Conservation (phyloP, 2,329 filamentous ascomycete genomes). For the Hypoxylon sp. region DNA sequence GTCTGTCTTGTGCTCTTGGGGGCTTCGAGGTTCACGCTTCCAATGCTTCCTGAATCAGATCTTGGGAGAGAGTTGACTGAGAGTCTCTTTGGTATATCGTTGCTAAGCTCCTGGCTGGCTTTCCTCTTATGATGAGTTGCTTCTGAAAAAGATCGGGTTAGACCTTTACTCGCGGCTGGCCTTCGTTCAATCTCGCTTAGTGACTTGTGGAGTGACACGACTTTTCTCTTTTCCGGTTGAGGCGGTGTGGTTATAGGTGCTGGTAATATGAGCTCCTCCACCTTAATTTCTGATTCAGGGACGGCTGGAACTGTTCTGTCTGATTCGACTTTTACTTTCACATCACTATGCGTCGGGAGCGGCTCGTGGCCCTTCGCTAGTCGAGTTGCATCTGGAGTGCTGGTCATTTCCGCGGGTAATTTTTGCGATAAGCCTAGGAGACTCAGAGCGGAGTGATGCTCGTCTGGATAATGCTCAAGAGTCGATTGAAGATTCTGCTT, state of each 20-base stretch:
- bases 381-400: conserved; percentile 13
- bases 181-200: conserved; percentile 35
- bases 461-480: conserved; percentile 51
- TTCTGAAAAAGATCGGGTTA: conserved; percentile 43
- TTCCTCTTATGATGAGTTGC: conserved; percentile 41
- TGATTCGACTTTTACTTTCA: neutral
- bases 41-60: conserved; percentile 19
- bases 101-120: conserved; percentile 34
- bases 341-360: neutral
- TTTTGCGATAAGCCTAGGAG: conserved; percentile 31
- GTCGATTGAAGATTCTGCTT: conserved; percentile 51
- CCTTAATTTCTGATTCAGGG: neutral
- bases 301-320: neutral
- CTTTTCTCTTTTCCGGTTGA: neutral
- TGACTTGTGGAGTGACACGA: conserved; percentile 36
- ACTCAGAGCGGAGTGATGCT: conserved; percentile 37
- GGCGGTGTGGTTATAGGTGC: neutral
- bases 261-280: neutral
- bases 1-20: conserved; percentile 9
- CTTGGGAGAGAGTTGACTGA: conserved; percentile 29
- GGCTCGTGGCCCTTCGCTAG: conserved; percentile 6
- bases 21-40: conserved; percentile 18
- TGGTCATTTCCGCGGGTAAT: conserved; percentile 9
- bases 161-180: conserved; percentile 20
- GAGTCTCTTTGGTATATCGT: conserved; percentile 24